Base-by-base conservation (phyloP, 164 flowering plant genomes). In the Tetrastigma voinierianum region DNA sequence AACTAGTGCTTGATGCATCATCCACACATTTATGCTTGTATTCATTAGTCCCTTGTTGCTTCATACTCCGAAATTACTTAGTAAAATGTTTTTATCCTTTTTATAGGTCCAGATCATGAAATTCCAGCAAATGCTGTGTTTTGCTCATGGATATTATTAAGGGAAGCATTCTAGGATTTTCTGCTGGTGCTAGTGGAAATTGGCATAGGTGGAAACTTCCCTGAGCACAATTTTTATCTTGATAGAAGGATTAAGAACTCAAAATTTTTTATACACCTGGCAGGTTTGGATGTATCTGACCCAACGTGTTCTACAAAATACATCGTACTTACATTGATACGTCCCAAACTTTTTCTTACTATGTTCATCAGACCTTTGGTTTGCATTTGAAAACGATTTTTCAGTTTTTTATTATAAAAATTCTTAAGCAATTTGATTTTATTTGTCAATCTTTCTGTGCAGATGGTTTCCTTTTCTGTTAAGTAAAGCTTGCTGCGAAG, bases 131-230 rank as follows among this genome's bases (percentile, higher is more conserved):
- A 96, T 84, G 96, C 99, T 54, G 73, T 92, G 58, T 96, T 96
- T 77, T 88, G 95, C 71, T 83, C 83, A n/a, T 96, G 99, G 99
- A 96, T 96, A 97, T n/a, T n/a, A 97, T 98, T 65, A 87, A 87
- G 67, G 98, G 99, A 64, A 96, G 90, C 72, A 85, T 95, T 44
- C 75, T 95, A 17, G 99, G 99, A 17, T 92, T 83, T 80, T 95
- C 97, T 78, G 55, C 99, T 70, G 99, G 97, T 69, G 89, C 99
- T 51, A 95, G 87, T 76, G 98, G 98, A 71, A 70, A 81, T 24
- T 92, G 98, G 99, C 91, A 92, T 73, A 86, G 84, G 99, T 90
- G 67, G 75, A 58, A 52, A n/a, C n/a, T 61, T 52, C 69, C 65
- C 65, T 46, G 10, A 23, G 16, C 10, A 17, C 44, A 17, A 3